phyloP scores from a whole-genome alignment of 2,329 filamentous ascomycete species.

The Penicillium sp. region DNA sequence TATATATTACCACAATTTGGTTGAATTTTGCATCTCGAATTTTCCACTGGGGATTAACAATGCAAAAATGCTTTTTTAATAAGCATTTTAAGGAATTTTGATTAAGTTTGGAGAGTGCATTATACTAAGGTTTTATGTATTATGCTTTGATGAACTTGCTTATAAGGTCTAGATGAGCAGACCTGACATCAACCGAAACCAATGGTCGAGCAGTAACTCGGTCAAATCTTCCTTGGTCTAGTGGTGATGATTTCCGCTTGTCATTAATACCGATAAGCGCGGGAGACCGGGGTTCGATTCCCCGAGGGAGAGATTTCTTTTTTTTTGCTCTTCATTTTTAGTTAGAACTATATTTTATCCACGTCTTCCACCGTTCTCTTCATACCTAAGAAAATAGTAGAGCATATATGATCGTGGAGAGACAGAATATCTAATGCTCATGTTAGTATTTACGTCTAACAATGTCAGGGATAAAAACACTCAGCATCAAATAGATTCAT shows the following conservation, averaged over 20 bases:
- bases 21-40: rapidly evolving
- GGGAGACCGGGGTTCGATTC: conserved; percentile 39
- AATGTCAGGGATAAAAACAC: no score
- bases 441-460: no score
- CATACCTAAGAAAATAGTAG: rapidly evolving
- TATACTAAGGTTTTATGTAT: no score
- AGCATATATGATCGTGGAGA: no score
- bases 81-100: rapidly evolving
- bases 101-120: neutral
- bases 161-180: neutral
- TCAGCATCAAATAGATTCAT: neutral
- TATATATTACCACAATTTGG: neutral
- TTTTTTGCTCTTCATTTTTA: neutral
- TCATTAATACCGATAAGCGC: conserved; percentile 29
- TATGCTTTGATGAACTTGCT: neutral
- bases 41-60: rapidly evolving
- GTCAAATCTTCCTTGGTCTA: conserved; percentile 29
- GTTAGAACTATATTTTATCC: neutral
- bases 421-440: neutral
- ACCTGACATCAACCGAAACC: neutral
- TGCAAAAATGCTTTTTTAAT: neutral
- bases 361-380: neutral
- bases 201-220: conserved; percentile 18
- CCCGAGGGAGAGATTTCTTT: conserved; percentile 16
- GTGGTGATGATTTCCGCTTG: conserved; percentile 33